These are phyloP conservation scores for Rhodotorula taiwanensis DNA, from an alignment of 768 basidiomycete species.

Conservation along the genomic window DNA sequence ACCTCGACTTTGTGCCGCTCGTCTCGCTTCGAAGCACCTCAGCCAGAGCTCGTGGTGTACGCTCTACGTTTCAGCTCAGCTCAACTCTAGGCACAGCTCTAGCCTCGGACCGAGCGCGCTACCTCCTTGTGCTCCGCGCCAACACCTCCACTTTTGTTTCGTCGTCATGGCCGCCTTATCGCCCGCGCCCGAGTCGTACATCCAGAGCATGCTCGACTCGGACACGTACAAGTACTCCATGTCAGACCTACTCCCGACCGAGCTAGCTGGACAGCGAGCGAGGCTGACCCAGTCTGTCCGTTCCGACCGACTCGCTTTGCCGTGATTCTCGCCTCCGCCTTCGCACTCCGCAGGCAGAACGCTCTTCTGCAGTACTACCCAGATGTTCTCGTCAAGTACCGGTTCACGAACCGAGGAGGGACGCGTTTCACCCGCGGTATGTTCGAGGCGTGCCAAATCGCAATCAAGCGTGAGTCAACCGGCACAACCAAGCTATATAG, in stretches of 20 bases:
- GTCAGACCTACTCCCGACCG: conserved; percentile 70
- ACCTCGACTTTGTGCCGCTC: not conserved
- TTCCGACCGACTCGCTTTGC: not conserved
- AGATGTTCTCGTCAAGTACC: not conserved
- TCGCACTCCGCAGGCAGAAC: not conserved
- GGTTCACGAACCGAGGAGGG: conserved; percentile 36
- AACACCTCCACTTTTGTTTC: too few relatives aligned
- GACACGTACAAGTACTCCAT: conserved; percentile 97
- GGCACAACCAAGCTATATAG: too few relatives aligned
- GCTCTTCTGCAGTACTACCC: not conserved
- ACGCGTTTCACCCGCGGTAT: conserved; percentile 42
- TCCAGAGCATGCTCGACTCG: conserved; percentile 71
- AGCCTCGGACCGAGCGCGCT: not conserved
- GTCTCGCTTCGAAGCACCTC: too few relatives aligned
- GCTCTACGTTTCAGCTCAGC: not conserved
- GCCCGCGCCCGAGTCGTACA: conserved; percentile 15
- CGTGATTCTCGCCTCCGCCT: too few relatives aligned
- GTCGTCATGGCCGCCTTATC: conserved; percentile 2
- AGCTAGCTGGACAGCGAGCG: too few relatives aligned
- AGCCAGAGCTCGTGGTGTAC: too few relatives aligned
- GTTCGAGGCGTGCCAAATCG: conserved; percentile 60
- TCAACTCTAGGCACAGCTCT: not conserved
- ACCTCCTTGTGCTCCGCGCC: too few relatives aligned
- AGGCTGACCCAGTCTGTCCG: conserved; percentile 51
- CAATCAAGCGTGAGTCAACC: conserved; percentile 57